Percentiles rank a stretch among this genome's conserved stretches.
These are phyloP conservation scores for Piloderma croceum DNA, from an alignment of 768 basidiomycete genomes.

Conservation along the genomic window DNA sequence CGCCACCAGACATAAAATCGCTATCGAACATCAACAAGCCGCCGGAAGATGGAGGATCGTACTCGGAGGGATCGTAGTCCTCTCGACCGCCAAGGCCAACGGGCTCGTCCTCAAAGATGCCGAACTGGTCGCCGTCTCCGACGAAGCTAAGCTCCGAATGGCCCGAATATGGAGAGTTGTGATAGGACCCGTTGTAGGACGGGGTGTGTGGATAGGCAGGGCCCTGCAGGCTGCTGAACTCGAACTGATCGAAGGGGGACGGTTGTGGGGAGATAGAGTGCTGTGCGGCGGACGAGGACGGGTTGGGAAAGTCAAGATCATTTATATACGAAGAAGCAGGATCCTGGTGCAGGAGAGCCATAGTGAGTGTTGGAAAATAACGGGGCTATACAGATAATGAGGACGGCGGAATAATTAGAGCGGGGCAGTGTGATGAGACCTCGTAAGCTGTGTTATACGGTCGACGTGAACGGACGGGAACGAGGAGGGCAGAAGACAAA, in stretches of 20 bases:
- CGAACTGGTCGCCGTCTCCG: slow-evolving; percentile 43
- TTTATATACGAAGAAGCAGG: background rate
- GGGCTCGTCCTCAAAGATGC: slow-evolving; percentile 45
- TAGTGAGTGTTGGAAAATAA: background rate
- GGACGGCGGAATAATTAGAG: no score
- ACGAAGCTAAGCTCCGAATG: slow-evolving; percentile 61
- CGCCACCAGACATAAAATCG: slow-evolving; percentile 36
- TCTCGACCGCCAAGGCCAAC: slow-evolving; percentile 27
- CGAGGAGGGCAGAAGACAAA: no score
- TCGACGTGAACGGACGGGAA: no score
- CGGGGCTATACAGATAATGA: no score
- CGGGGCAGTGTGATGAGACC: no score
- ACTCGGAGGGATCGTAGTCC: slow-evolving; percentile 73
- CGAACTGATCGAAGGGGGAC: slow-evolving; percentile 23
- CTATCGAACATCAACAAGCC: slow-evolving; percentile 55
- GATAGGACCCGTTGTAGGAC: slow-evolving; percentile 61
- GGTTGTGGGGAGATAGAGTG: background rate
- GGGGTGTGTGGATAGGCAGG: slow-evolving; percentile 46
- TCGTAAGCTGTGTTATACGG: no score
- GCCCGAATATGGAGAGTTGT: slow-evolving; percentile 64
- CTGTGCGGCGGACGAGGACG: background rate
- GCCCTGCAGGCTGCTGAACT: slow-evolving; percentile 31
- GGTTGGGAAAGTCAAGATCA: background rate
- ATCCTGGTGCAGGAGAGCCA: background rate
- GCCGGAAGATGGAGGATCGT: slow-evolving; percentile 51